These are phyloP conservation scores for Nannochloropsis salina DNA, from an alignment of 108 stramenopile species.

Conservation along the genomic window DNA sequence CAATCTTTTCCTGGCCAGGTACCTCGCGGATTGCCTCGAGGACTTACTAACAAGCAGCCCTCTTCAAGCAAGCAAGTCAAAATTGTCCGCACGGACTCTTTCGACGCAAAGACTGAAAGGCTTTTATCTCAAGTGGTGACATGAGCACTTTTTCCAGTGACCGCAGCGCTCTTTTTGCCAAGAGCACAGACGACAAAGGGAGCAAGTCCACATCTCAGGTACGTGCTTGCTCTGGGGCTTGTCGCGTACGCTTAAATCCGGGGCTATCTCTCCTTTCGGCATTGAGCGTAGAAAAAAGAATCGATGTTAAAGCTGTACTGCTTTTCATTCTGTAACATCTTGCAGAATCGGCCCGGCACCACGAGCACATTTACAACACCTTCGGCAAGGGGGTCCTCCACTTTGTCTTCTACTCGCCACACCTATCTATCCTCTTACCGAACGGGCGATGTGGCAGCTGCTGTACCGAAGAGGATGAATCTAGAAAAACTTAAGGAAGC, in stretches of 20 bases:
- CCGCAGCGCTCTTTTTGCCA: background rate
- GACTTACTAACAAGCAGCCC: no score
- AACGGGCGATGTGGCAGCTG: background rate
- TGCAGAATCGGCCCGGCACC: background rate
- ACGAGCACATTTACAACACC: background rate
- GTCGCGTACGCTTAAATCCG: no score
- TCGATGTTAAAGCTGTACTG: no score
- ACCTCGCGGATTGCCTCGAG: no score
- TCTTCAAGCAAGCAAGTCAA: no score
- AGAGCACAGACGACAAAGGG: background rate
- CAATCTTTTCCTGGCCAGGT: no score
- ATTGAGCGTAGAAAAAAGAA: no score
- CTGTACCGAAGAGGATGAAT: background rate
- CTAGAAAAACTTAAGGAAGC: slow-evolving; percentile 17
- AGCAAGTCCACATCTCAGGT: background rate
- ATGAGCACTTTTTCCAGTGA: background rate
- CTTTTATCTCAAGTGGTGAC: background rate
- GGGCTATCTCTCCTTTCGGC: no score
- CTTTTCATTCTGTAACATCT: no score
- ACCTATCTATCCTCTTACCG: background rate
- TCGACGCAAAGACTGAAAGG: no score
- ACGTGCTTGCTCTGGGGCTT: background rate
- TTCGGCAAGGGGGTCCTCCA: background rate
- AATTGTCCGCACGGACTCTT: no score
- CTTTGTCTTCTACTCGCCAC: background rate